Conservation (phyloP, 106 monocot genomes). For the Iris macrosiphon region DNA sequence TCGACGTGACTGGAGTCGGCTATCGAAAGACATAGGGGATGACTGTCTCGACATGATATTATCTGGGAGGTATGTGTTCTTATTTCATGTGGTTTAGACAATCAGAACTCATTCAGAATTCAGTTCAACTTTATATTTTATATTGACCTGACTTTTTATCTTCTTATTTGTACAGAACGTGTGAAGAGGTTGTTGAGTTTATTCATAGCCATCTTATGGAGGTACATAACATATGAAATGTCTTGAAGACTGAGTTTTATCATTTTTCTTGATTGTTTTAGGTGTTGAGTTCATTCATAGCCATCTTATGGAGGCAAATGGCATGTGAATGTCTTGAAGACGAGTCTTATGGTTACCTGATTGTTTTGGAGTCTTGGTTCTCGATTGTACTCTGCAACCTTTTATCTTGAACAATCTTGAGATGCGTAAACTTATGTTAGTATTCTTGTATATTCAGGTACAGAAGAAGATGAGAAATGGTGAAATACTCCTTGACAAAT, state of each 20-base stretch:
- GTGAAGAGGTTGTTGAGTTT: slow-evolving; percentile 83
- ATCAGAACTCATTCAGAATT: not conserved
- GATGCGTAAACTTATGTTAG: not conserved
- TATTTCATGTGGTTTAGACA: not conserved
- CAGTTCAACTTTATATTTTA: not conserved
- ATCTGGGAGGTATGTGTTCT: slow-evolving; percentile 57
- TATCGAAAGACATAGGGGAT: slow-evolving; percentile 85
- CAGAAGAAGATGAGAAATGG: slow-evolving; percentile 85
- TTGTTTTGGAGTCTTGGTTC: not conserved
- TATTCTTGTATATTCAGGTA: slow-evolving; percentile 30
- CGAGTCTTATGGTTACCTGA: not conserved
- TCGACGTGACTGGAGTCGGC: slow-evolving; percentile 93
- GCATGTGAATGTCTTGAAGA: not conserved
- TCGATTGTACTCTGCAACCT: not conserved
- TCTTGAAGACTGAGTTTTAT: not conserved
- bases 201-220: slow-evolving; percentile 77
- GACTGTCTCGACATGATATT: slow-evolving; percentile 82
- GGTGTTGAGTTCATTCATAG: slow-evolving; percentile 65
- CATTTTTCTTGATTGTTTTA: not conserved
- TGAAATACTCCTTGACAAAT: slow-evolving; percentile 75
- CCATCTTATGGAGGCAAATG: slow-evolving; percentile 62
- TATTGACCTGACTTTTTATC: not conserved
- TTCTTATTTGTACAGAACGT: slow-evolving; percentile 36
- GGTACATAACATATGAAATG: slow-evolving; percentile 18
- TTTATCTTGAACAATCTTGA: not conserved